Evolutionary conservation across 352 stramenopile species (phyloP).

Genomic region (Globisporangium paddicum): DNA sequence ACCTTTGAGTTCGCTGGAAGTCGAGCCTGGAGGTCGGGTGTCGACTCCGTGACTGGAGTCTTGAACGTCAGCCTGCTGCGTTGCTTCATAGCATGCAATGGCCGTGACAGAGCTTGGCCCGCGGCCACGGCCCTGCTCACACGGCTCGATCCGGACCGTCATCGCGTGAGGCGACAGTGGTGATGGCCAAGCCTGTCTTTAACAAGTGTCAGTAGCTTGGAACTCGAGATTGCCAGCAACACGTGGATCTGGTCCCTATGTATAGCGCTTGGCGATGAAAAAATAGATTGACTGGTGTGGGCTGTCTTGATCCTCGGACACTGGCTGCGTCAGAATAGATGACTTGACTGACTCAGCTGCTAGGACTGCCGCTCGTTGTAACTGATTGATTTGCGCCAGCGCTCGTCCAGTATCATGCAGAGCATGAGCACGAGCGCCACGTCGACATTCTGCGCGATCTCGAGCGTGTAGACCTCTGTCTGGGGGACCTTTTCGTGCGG

Average conservation of each 20-base stretch:
- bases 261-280: too few relatives aligned
- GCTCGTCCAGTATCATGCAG: conserved; percentile 17
- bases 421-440: conserved; percentile 15
- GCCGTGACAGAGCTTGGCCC: neutral
- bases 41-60: neutral
- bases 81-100: neutral
- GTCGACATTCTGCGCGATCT: conserved; percentile 13
- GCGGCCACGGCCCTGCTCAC: neutral
- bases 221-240: too few relatives aligned
- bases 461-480: conserved; percentile 12
- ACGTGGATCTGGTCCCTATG: too few relatives aligned
- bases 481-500: neutral
- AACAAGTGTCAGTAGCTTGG: too few relatives aligned
- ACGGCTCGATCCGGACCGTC: neutral
- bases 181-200: too few relatives aligned
- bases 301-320: too few relatives aligned
- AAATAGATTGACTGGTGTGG: too few relatives aligned
- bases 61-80: neutral
- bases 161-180: neutral
- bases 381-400: neutral
- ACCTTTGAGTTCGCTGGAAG: neutral
- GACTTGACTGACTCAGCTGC: too few relatives aligned
- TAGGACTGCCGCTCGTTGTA: neutral
- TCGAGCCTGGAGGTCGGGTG: neutral
- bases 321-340: too few relatives aligned